Percentiles rank a stretch among this genome's conserved stretches.
These are phyloP conservation scores for Durusdinium trenchii DNA, from an alignment of 73 alveolate genomes.

Conservation along the genomic window DNA sequence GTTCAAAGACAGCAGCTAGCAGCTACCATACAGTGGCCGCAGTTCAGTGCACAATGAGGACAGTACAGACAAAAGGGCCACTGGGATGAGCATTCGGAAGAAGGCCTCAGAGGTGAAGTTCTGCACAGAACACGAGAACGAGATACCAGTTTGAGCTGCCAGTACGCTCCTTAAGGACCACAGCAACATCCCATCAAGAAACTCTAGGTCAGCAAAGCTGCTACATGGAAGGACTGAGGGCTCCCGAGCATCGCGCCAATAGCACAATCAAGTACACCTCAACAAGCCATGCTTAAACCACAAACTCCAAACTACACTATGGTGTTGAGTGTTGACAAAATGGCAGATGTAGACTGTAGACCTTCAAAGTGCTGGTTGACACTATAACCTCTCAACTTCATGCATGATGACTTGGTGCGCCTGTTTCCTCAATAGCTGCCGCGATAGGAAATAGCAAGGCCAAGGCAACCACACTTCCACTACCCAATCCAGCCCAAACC, in stretches of 20 bases:
- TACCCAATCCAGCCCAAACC: conserved; percentile 80
- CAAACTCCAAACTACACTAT: too few species aligned
- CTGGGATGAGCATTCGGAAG: conserved; percentile 74
- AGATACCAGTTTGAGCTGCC: not conserved
- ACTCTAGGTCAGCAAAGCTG: not conserved
- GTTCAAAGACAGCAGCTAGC: not conserved
- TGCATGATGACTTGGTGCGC: not conserved
- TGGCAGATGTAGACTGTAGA: too few species aligned
- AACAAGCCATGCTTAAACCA: not conserved
- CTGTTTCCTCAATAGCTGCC: conserved; percentile 82
- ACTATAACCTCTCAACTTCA: too few species aligned
- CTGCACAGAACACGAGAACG: not conserved
- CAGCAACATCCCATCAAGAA: not conserved
- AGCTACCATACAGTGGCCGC: not conserved
- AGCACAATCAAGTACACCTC: conserved; percentile 58
- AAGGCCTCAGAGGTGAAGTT: conserved; percentile 20
- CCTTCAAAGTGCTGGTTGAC: too few species aligned
- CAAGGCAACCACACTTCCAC: conserved; percentile 72
- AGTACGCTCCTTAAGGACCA: not conserved
- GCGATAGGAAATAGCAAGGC: conserved; percentile 82
- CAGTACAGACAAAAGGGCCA: conserved; percentile 41
- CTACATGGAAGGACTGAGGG: conserved; percentile 68
- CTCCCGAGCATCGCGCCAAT: conserved; percentile 74
- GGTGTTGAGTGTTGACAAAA: too few species aligned
- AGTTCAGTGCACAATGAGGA: not conserved